Percentiles rank a stretch among this genome's conserved stretches.
Evolutionary conservation across 2,329 filamentous ascomycete genomes (phyloP).

Genomic region (Aspergillus sp.): DNA sequence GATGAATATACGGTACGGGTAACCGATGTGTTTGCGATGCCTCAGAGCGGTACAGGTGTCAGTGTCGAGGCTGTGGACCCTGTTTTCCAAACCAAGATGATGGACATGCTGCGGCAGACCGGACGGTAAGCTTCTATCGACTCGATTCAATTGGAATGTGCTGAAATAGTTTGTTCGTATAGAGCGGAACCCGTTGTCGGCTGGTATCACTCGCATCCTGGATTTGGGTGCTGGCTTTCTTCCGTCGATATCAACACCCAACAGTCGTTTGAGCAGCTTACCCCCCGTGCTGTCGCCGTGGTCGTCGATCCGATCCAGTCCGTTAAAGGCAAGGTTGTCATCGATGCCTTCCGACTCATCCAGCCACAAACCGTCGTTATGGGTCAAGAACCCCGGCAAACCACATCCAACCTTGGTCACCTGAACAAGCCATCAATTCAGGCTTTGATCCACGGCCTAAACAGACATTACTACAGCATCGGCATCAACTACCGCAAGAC

Average conservation of each 20-base stretch:
- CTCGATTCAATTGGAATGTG: neutral
- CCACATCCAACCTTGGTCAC: conserved; percentile 95
- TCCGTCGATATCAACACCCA: conserved; percentile 99
- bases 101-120: conserved; percentile 99
- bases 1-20: conserved; percentile 98
- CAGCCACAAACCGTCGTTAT: conserved; percentile 98
- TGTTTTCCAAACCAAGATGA: conserved; percentile 99
- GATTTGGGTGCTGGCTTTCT: conserved; percentile 98
- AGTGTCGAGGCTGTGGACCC: conserved; percentile 98
- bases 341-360: conserved; percentile 97
- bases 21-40: conserved; percentile 99
- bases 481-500: conserved; percentile 98
- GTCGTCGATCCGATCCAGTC: conserved; percentile 99
- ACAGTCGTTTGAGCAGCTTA: conserved; percentile 99
- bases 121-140: conserved; percentile 65
- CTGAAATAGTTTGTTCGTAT: conserved; percentile 12
- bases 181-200: conserved; percentile 96
- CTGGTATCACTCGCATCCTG: conserved; percentile 99
- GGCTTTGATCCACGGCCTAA: conserved; percentile 94
- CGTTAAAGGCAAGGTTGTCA: conserved; percentile 99
- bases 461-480: conserved; percentile 99
- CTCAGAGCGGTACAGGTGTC: conserved; percentile 95
- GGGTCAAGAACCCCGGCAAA: conserved; percentile 95
- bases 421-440: conserved; percentile 99
- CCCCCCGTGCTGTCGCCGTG: conserved; percentile 91